Percentiles rank a stretch among this genome's conserved stretches.
These are phyloP conservation scores for Candolleomyces aberdarensis DNA, from an alignment of 768 basidiomycete genomes.

Conservation along the genomic window DNA sequence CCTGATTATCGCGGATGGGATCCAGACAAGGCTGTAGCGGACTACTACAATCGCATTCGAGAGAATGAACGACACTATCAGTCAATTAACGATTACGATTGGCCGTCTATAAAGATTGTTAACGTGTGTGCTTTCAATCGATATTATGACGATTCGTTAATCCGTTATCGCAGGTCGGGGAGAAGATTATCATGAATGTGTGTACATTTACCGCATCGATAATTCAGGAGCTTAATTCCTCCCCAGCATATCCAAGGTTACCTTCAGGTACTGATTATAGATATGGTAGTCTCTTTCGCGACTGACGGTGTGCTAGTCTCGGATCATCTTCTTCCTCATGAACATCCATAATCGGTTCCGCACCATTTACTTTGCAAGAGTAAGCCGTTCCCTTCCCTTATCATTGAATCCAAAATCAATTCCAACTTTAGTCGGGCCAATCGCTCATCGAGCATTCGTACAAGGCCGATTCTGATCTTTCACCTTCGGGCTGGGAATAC, in stretches of 20 bases:
- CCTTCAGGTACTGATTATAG: constrained; percentile 55
- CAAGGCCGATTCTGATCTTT: constrained; percentile 96
- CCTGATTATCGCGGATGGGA: constrained; percentile 96
- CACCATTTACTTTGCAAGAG: constrained; percentile 95
- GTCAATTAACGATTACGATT: constrained; percentile 85
- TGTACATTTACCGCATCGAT: constrained; percentile 18
- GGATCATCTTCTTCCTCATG: constrained; percentile 99
- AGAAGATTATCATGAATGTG: constrained; percentile 94
- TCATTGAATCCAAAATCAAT: background rate
- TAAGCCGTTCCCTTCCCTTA: constrained; percentile 23
- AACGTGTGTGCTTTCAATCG: constrained; percentile 54
- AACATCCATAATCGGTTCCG: constrained; percentile 95
- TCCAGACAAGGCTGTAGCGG: constrained; percentile 85
- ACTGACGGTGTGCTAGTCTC: constrained; percentile 49
- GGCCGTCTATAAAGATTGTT: constrained; percentile 92
- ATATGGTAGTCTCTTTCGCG: background rate
- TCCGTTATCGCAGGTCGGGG: constrained; percentile 64
- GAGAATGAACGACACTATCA: constrained; percentile 89
- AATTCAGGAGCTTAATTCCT: background rate
- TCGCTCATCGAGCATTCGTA: constrained; percentile 98
- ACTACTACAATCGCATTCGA: constrained; percentile 87
- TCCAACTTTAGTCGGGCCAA: constrained; percentile 78
- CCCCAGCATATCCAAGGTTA: constrained; percentile 81
- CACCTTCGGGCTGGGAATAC: constrained; percentile 94
- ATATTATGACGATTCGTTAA: constrained; percentile 11